phyloP scores from a whole-genome alignment of 306 rosid species.

The Vachellia pachyceras region DNA sequence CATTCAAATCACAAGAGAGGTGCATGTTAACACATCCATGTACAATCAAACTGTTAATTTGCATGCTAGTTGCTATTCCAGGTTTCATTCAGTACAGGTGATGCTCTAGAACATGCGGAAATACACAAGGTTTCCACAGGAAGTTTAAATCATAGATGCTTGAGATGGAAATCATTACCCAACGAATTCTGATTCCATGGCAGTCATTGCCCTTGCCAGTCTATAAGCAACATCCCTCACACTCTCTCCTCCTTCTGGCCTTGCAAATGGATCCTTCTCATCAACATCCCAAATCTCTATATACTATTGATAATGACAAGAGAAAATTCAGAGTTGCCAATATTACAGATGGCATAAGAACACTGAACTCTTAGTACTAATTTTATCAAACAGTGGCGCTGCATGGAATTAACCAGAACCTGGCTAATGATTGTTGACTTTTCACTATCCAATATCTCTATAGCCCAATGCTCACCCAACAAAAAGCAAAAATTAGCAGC shows the following conservation, averaged over 20 bases:
- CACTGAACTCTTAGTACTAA: slow-evolving; percentile 29
- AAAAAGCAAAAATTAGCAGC: slow-evolving; percentile 8
- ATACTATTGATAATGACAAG: too few relatives aligned
- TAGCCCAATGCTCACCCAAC: background rate
- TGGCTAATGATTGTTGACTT: background rate
- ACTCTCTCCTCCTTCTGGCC: slow-evolving; percentile 91
- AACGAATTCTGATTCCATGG: slow-evolving; percentile 67
- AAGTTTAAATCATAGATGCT: background rate
- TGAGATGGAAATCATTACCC: slow-evolving; percentile 55
- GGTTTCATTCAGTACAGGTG: background rate
- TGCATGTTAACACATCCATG: too few relatives aligned
- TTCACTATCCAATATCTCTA: slow-evolving; percentile 14
- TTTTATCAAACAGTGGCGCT: background rate
- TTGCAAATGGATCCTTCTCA: slow-evolving; percentile 67
- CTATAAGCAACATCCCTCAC: slow-evolving; percentile 83
- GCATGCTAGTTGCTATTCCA: too few relatives aligned
- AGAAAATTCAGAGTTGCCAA: background rate
- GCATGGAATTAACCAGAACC: slow-evolving; percentile 21
- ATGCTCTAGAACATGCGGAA: slow-evolving; percentile 1
- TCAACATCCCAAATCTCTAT: slow-evolving; percentile 17
- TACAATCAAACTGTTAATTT: too few relatives aligned
- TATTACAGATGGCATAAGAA: slow-evolving; percentile 20
- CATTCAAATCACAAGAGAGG: too few relatives aligned
- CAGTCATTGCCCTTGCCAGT: slow-evolving; percentile 60
- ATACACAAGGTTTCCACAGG: background rate